Evolutionary conservation across 2,329 filamentous ascomycete genomes (phyloP).

Genomic region (Ophiostoma pallidulum): DNA sequence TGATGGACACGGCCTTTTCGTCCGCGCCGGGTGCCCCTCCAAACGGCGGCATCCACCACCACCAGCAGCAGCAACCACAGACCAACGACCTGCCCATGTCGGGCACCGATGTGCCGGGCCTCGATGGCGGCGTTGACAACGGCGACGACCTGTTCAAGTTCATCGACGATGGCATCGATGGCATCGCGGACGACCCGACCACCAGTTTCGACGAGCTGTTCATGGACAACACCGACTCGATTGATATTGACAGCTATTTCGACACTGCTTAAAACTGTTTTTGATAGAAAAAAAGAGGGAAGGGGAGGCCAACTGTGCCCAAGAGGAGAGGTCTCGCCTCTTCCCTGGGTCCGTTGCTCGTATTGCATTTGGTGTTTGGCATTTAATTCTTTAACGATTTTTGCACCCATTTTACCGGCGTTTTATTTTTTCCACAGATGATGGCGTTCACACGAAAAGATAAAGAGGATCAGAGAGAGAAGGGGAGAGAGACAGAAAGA

Average conservation of each 20-base stretch:
- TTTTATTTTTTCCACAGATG: no score
- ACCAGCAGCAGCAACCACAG: conserved; percentile 12
- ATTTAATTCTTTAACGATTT: no score
- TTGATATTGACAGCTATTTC: conserved; percentile 17
- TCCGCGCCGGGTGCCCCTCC: neutral
- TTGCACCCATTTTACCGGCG: no score
- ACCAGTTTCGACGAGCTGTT: conserved; percentile 43
- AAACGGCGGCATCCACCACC: neutral
- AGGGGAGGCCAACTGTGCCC: no score
- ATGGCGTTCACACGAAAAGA: no score
- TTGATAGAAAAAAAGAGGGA: neutral
- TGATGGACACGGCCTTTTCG: conserved; percentile 14
- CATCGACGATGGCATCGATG: conserved; percentile 32
- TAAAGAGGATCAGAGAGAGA: no score
- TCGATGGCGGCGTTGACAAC: conserved; percentile 15
- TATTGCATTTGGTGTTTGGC: no score
- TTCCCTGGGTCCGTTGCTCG: no score
- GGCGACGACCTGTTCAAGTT: conserved; percentile 41
- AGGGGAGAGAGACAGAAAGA: neutral
- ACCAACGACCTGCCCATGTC: conserved; percentile 16
- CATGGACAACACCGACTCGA: conserved; percentile 36
- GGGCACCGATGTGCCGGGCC: neutral
- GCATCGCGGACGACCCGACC: conserved; percentile 26
- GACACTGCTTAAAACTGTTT: conserved; percentile 4
- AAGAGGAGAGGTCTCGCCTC: no score